Evolutionary conservation across 257 asterid genomes (phyloP).

Genomic region (Orobanche coerulescens): DNA sequence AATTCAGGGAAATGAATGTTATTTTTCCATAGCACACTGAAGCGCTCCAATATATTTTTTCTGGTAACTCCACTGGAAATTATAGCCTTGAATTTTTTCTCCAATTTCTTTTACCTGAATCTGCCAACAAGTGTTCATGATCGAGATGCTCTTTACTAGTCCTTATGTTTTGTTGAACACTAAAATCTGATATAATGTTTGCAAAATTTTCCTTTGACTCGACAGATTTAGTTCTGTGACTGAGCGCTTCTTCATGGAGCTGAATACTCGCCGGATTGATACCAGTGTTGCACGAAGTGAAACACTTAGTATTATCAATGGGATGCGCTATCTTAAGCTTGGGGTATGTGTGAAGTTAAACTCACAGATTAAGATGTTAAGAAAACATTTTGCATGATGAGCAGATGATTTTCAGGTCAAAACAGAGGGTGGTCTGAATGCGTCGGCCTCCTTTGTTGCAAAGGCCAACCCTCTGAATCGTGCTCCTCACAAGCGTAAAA

Average conservation of each 20-base stretch:
- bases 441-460: constrained; percentile 97
- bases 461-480: constrained; percentile 97
- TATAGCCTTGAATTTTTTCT: constrained; percentile 8
- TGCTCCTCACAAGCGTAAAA: constrained; percentile 93
- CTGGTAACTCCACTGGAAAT: background rate
- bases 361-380: constrained; percentile 21
- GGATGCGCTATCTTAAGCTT: constrained; percentile 97
- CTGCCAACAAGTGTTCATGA: constrained; percentile 14
- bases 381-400: constrained; percentile 28
- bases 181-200: constrained; percentile 14
- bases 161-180: constrained; percentile 10
- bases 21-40: background rate
- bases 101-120: constrained; percentile 6
- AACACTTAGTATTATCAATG: constrained; percentile 92
- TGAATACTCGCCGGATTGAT: constrained; percentile 89
- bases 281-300: constrained; percentile 89
- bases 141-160: constrained; percentile 14
- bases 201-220: constrained; percentile 25
- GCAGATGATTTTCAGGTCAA: constrained; percentile 63
- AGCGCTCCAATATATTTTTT: constrained; percentile 3
- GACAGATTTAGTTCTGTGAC: constrained; percentile 96
- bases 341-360: constrained; percentile 59
- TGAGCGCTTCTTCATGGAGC: constrained; percentile 98
- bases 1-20: background rate
- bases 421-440: constrained; percentile 94